Evolutionary conservation across 2,329 filamentous ascomycete species (phyloP), one percentile per base, ranked within the genome.

Genomic region (Sarocladium oryzae): DNA sequence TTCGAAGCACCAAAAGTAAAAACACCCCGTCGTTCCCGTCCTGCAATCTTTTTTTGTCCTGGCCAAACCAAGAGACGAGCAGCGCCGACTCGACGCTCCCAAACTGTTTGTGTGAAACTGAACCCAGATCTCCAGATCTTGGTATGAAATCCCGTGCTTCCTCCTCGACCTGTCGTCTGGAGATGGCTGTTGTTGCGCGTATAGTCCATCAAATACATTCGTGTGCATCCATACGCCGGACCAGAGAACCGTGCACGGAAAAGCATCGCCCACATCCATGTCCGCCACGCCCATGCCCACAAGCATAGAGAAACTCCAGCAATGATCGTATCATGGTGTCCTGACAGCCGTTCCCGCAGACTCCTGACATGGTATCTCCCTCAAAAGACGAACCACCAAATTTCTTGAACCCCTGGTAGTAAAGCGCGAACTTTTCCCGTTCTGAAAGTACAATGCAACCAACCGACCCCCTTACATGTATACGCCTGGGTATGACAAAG

Each of bases 231-330:
- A 33, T 48, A 48, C 43, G 28, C 43, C 43, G 21, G 16, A 26
- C 16, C 43, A 7, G 24, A 21, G 28, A 7, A 21, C 8, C 18
- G 26, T 26, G 43, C 24, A 32, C 26, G 15, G n/a, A 21, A 20
- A 30, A 20, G 11, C 21, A 30, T 20, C 43, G 24, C 26, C 43
- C n/a, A 40, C 36, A 40, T 18, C 24, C n/a, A 48, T 20, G 43
- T 23, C 15, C n/a, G 26, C 43, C 43, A 45, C 33, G 43, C 28
- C 28, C 28, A 21, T 33, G 43, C 16, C 28, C 43, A 33, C 26
- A 48, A 48, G 28, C 26, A 48, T 16, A 48, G 43, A 33, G 36
- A 48, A n/a, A 48, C 43, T 48, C 43, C 43, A 48, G n/a, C 43
- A 48, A 48, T 33, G 28, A 33, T 21, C 26, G 28, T 45, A 30